A percentile compares a stretch with the other conserved stretches of the same genome.
These are phyloP conservation scores for Populus hybrid DNA, from an alignment of 441 rosid genomes.

Conservation along the genomic window DNA sequence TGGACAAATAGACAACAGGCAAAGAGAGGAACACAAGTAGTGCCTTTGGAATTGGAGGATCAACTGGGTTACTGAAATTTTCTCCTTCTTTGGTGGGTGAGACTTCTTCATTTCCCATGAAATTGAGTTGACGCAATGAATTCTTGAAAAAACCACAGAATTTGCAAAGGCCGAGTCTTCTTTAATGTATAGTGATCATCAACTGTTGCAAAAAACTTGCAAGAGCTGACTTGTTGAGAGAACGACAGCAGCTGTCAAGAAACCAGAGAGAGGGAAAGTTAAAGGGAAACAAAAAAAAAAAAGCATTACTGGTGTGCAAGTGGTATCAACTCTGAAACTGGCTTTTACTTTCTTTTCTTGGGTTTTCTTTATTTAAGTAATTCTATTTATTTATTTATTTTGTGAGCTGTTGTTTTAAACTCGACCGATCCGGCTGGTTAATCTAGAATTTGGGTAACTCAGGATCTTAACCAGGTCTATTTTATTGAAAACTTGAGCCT, in stretches of 20 bases:
- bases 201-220: not conserved
- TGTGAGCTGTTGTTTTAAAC: no score
- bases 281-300: not conserved
- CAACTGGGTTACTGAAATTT: slow-evolving; percentile 17
- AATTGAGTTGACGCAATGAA: slow-evolving; percentile 6
- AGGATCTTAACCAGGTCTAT: no score
- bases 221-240: not conserved
- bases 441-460: accelerated
- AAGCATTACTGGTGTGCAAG: not conserved
- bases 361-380: no score
- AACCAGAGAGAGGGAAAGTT: not conserved
- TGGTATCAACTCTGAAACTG: not conserved
- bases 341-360: not conserved
- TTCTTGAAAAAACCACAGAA: slow-evolving; percentile 18
- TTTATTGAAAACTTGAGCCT: no score
- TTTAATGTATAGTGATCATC: not conserved
- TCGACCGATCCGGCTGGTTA: no score
- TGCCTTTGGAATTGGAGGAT: slow-evolving; percentile 35
- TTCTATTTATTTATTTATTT: no score
- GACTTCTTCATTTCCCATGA: slow-evolving; percentile 37
- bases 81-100: slow-evolving; percentile 14
- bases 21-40: not conserved
- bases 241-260: not conserved
- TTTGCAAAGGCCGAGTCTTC: not conserved
- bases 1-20: not conserved